Conservation (phyloP, 331 rosid genomes). For the Pyrus hybrid region DNA sequence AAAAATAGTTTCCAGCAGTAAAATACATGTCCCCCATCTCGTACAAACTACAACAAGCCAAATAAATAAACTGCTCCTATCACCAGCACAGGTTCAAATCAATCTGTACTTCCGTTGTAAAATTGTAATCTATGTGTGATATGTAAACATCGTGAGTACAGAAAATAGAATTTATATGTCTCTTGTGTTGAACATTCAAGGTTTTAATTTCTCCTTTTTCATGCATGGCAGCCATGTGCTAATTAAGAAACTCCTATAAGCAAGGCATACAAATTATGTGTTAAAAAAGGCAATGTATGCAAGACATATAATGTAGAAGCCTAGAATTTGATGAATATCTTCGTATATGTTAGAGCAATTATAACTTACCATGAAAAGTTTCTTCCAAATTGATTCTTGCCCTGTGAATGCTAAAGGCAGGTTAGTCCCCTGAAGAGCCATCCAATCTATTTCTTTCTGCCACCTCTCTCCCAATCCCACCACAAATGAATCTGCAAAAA, state of each 20-base stretch:
- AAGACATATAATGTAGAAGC: neutral
- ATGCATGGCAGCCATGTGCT: neutral
- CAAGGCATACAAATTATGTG: neutral
- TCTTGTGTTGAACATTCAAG: neutral
- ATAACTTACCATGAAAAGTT: slow-evolving; percentile 61
- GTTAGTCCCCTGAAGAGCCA: slow-evolving; percentile 95
- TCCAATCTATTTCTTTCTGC: slow-evolving; percentile 97
- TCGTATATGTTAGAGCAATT: neutral
- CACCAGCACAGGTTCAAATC: neutral
- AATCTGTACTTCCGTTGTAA: no score
- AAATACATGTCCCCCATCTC: neutral
- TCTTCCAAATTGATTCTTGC: slow-evolving; percentile 91
- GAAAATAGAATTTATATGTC: neutral
- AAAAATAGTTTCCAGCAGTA: neutral
- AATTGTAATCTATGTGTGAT: neutral
- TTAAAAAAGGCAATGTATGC: neutral
- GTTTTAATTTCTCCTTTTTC: neutral
- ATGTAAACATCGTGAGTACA: neutral
- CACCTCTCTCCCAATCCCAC: slow-evolving; percentile 99
- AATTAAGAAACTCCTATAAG: neutral
- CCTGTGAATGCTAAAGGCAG: slow-evolving; percentile 92
- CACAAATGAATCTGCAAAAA: slow-evolving; percentile 79
- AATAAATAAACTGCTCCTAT: neutral
- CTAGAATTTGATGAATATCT: neutral
- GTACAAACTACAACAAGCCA: neutral